Percentiles rank a stretch among this genome's conserved stretches.
phyloP scores from a whole-genome alignment of 2,329 filamentous ascomycete genomes.

The Scedosporium apiospermum region DNA sequence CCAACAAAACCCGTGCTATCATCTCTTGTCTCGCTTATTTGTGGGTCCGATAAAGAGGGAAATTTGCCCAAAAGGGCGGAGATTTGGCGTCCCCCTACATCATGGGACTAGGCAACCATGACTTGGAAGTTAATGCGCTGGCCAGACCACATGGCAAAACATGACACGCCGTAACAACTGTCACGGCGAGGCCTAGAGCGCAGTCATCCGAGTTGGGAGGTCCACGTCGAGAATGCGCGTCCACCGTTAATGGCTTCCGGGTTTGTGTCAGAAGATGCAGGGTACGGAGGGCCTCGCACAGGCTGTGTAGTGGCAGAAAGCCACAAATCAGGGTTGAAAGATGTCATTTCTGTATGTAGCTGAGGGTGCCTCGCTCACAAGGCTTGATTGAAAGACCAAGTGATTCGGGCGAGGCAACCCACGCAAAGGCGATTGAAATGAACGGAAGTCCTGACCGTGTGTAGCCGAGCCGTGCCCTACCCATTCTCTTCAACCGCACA shows the following conservation, averaged over 20 bases:
- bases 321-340: slow-evolving; percentile 1
- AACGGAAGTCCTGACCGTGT: slow-evolving; percentile 32
- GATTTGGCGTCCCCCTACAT: slow-evolving; percentile 38
- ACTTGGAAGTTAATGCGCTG: slow-evolving; percentile 47
- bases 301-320: slow-evolving; percentile 25
- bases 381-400: slow-evolving; percentile 10
- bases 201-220: slow-evolving; percentile 10
- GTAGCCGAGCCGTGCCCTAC: slow-evolving; percentile 24
- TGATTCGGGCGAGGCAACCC: slow-evolving; percentile 23
- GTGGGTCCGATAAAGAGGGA: slow-evolving; percentile 37
- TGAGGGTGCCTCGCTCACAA: slow-evolving; percentile 27
- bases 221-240: slow-evolving; percentile 10
- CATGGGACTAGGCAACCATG: slow-evolving; percentile 29
- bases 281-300: slow-evolving; percentile 34
- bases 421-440: slow-evolving; percentile 23
- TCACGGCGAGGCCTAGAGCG: slow-evolving; percentile 32
- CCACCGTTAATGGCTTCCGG: slow-evolving; percentile 10
- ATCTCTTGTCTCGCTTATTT: slow-evolving; percentile 33
- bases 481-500: slow-evolving; percentile 16
- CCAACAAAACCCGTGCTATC: slow-evolving; percentile 83
- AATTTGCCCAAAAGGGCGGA: slow-evolving; percentile 4
- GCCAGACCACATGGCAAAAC: slow-evolving; percentile 34
- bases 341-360: slow-evolving; percentile 36
- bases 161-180: slow-evolving; percentile 34
- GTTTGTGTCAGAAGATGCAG: slow-evolving; percentile 18